phyloP scores from a whole-genome alignment of 805 yeast genomes.

The Myxozyma monticola region DNA sequence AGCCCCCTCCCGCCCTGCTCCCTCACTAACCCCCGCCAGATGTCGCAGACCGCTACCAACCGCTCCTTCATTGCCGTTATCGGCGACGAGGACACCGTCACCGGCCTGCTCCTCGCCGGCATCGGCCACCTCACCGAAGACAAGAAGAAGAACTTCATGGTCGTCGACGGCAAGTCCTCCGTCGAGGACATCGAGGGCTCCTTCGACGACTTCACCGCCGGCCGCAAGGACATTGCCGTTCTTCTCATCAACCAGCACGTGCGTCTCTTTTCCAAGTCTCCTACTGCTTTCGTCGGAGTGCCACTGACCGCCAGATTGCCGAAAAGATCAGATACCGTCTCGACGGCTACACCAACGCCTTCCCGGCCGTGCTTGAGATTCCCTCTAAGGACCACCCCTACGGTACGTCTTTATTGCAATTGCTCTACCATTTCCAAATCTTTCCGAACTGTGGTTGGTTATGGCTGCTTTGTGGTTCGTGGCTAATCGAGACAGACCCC shows the following conservation, averaged over 20 bases:
- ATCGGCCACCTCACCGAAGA: constrained; percentile 75
- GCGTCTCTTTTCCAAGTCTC: constrained; percentile 14
- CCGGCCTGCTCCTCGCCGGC: constrained; percentile 94
- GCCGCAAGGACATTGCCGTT: constrained; percentile 88
- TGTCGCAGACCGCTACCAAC: constrained; percentile 44
- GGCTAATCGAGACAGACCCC: constrained; percentile 56
- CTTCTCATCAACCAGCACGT: constrained; percentile 86
- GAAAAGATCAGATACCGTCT: constrained; percentile 81
- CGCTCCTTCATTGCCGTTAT: constrained; percentile 87
- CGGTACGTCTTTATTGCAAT: constrained; percentile 34
- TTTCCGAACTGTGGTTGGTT: too few relatives aligned
- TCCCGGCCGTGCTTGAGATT: constrained; percentile 94
- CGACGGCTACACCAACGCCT: constrained; percentile 82
- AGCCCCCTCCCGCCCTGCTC: too few relatives aligned
- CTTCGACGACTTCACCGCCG: constrained; percentile 70
- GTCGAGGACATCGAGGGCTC: constrained; percentile 72
- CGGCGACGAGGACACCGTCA: constrained; percentile 96
- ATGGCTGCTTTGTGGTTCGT: neutral
- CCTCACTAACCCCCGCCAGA: too few relatives aligned
- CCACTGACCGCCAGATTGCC: constrained; percentile 52
- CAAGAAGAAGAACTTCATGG: constrained; percentile 73
- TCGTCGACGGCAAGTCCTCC: constrained; percentile 76
- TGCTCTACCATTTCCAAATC: neutral
- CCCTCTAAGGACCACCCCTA: constrained; percentile 99
- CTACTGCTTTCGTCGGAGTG: neutral